phyloP scores from a whole-genome alignment of 148 eudicot genomes.

The Cornus controversa region DNA sequence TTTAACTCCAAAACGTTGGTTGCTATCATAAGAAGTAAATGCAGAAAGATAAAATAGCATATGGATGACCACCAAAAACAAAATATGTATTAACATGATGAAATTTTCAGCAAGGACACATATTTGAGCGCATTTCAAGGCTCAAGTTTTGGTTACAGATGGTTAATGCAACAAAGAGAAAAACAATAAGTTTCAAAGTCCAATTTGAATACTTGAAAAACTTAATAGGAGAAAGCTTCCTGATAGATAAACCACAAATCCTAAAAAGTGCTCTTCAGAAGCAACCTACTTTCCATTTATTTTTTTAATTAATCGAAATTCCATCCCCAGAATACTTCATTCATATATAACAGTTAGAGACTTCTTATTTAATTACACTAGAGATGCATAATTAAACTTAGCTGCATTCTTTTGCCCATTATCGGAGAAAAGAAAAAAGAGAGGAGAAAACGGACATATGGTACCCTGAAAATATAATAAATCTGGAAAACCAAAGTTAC shows the following conservation, averaged over 20 bases:
- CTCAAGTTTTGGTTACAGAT: neutral
- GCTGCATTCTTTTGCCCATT: neutral
- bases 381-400: no score
- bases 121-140: neutral
- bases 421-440: neutral
- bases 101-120: neutral
- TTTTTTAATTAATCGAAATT: neutral
- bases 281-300: no score
- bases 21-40: neutral
- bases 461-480: neutral
- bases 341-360: neutral
- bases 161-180: neutral
- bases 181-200: neutral
- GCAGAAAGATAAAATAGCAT: neutral
- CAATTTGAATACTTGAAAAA: neutral
- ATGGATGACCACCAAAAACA: neutral
- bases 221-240: neutral
- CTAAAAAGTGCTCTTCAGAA: neutral
- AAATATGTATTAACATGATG: neutral
- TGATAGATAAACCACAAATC: neutral
- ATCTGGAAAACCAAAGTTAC: neutral
- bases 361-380: neutral
- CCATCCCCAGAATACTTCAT: neutral
- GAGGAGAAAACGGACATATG: neutral
- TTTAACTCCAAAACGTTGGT: neutral